Percentiles rank a stretch among this genome's conserved stretches.
These are phyloP conservation scores for Pythium volutum DNA, from an alignment of 352 stramenopile genomes.

Conservation along the genomic window DNA sequence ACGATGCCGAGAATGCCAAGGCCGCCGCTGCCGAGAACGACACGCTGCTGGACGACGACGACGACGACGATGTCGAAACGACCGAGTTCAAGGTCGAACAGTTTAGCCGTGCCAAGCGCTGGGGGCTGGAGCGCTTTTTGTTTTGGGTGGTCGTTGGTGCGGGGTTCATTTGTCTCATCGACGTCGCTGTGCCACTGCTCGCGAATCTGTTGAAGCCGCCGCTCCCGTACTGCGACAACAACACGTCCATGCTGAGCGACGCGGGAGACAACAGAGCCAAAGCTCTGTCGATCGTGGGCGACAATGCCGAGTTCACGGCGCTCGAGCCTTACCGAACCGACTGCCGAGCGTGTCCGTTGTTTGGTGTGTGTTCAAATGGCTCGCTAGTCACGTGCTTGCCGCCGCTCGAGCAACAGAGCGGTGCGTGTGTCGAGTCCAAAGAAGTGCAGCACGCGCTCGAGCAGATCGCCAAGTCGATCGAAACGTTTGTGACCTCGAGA, in stretches of 20 bases:
- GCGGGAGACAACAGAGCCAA: slow-evolving; percentile 23
- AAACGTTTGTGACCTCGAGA: slow-evolving; percentile 40
- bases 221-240: slow-evolving; percentile 55
- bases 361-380: slow-evolving; percentile 54
- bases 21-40: slow-evolving; percentile 24
- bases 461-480: slow-evolving; percentile 42
- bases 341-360: slow-evolving; percentile 60
- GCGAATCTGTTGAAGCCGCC: slow-evolving; percentile 30
- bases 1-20: slow-evolving; percentile 21
- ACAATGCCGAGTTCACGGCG: slow-evolving; percentile 41
- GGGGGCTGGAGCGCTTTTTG: slow-evolving; percentile 37
- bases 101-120: slow-evolving; percentile 35
- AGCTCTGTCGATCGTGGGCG: slow-evolving; percentile 16
- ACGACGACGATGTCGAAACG: slow-evolving; percentile 51
- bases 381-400: slow-evolving; percentile 41
- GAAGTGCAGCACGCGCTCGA: slow-evolving; percentile 49
- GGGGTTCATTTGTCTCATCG: slow-evolving; percentile 36
- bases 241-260: slow-evolving; percentile 16
- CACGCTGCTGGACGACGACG: slow-evolving; percentile 32
- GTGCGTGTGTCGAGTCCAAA: slow-evolving; percentile 50
- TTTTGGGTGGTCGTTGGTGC: slow-evolving; percentile 37
- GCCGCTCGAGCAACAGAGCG: slow-evolving; percentile 45
- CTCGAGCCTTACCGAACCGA: slow-evolving; percentile 45
- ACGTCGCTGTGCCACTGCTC: slow-evolving; percentile 41
- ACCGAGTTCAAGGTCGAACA: slow-evolving; percentile 38